Percentiles rank a stretch among this genome's conserved stretches.
Conservation (phyloP, 345 rosid genomes). For the Camelina sativa region DNA sequence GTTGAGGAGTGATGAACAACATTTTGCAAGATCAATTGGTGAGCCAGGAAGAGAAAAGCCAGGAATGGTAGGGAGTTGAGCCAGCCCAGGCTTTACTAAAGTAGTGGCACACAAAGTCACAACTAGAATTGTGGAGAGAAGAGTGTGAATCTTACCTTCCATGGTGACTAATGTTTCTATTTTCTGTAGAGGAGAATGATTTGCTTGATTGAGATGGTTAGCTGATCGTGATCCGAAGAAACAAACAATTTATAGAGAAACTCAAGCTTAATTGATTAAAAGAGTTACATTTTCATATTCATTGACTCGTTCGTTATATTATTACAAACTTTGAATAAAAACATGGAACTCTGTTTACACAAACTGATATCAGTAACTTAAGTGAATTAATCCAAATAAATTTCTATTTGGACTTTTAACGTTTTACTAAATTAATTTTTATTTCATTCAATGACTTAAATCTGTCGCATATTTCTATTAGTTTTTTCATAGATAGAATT, state of each 20-base stretch:
- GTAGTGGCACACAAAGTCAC: not conserved
- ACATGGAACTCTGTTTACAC: too few relatives aligned
- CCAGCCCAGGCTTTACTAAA: not conserved
- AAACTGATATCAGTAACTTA: too few relatives aligned
- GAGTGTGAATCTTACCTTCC: not conserved
- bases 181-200: not conserved
- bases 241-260: not conserved
- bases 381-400: too few relatives aligned
- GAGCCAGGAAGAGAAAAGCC: not conserved
- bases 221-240: not conserved
- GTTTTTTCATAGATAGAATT: too few relatives aligned
- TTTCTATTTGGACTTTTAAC: too few relatives aligned
- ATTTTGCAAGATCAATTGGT: not conserved
- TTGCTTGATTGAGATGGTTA: not conserved
- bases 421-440: too few relatives aligned
- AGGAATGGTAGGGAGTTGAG: not conserved
- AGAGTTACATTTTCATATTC: too few relatives aligned
- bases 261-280: too few relatives aligned
- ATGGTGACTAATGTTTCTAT: not conserved
- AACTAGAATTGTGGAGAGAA: not conserved
- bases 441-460: too few relatives aligned
- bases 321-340: too few relatives aligned
- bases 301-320: too few relatives aligned
- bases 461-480: too few relatives aligned
- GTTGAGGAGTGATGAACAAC: not conserved